Evolutionary conservation across 768 basidiomycete species (phyloP), one percentile per base, ranked within the genome.

Genomic region (Auriculariales sp.): DNA sequence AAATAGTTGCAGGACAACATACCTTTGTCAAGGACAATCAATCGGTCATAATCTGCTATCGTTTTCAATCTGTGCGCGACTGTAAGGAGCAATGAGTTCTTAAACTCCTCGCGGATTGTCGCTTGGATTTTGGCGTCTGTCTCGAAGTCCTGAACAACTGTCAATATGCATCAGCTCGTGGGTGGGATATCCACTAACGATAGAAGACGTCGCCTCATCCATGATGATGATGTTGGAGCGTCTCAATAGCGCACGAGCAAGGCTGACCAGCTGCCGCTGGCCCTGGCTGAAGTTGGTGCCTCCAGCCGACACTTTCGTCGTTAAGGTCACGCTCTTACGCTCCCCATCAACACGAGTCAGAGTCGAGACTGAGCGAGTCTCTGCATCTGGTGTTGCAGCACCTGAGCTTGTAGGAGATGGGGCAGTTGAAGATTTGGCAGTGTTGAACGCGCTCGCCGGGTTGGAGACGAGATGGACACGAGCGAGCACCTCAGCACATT

Each of bases 281-380:
- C 93, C 92, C 52, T 91, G 87, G 1, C 87, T 92, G 63, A 95
- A 93, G 66, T 95, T 94, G 28, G 79, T 72, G 0, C 91, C 91
- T 0, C 90, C 90, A 1, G 86, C 72, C 0, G 87, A 87, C 7
- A 94, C 83, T 52, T 83, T 78, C 0, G 83, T 86, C 17, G 86
- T 78, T 3, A 94, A 70, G 0, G 77, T 71, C 27, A 93, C 67
- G 0, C 68, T 67, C 1, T 69, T 71, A 58, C 75, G 82, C 28
- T 57, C 49, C 19, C 84, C 83, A 2, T 71, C 46, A 4, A 34
- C 36, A 10, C 7, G 28, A 57, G 56, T 70, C 0, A 71, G 63
- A 2, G 71, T 71, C 0, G 67, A 68, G 3, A 61, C 51, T 3
- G 73, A 70, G 30, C 72, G 69, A 2, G 46, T 51, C 48, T 34